Evolutionary conservation across 768 basidiomycete species (phyloP).

Genomic region (Leccinum incarnatum): DNA sequence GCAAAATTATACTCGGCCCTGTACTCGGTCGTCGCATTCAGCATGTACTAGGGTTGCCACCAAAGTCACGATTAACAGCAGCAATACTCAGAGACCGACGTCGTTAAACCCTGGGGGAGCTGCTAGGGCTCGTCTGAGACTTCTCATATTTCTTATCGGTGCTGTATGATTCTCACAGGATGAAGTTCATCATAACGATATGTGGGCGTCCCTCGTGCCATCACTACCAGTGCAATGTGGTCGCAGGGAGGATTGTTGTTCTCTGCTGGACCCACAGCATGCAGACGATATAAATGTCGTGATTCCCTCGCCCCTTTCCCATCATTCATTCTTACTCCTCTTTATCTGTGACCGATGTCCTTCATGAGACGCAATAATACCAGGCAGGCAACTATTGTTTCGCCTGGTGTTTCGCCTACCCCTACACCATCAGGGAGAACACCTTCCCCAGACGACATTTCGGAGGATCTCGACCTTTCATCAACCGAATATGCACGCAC

Average conservation of each 20-base stretch:
- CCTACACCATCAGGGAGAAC: not conserved
- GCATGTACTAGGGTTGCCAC: too few relatives aligned
- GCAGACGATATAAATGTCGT: slow-evolving; percentile 10
- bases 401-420: not conserved
- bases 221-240: not conserved
- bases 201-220: not conserved
- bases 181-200: not conserved
- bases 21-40: not conserved
- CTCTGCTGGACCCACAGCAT: not conserved
- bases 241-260: not conserved
- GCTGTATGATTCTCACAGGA: slow-evolving; percentile 1
- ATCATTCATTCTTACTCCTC: not conserved
- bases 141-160: not conserved
- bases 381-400: not conserved
- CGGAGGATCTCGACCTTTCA: slow-evolving; percentile 22
- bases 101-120: not conserved
- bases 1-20: not conserved
- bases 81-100: not conserved
- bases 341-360: slow-evolving; percentile 5
- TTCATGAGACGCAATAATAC: not conserved
- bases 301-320: not conserved
- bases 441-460: slow-evolving; percentile 13
- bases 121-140: not conserved
- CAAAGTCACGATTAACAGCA: not conserved
- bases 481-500: slow-evolving; percentile 39